Percentiles rank a stretch among this genome's conserved stretches.
These are phyloP conservation scores for Oehlia diaphana DNA, from an alignment of 192 early-diverging fungal species.

Conservation along the genomic window DNA sequence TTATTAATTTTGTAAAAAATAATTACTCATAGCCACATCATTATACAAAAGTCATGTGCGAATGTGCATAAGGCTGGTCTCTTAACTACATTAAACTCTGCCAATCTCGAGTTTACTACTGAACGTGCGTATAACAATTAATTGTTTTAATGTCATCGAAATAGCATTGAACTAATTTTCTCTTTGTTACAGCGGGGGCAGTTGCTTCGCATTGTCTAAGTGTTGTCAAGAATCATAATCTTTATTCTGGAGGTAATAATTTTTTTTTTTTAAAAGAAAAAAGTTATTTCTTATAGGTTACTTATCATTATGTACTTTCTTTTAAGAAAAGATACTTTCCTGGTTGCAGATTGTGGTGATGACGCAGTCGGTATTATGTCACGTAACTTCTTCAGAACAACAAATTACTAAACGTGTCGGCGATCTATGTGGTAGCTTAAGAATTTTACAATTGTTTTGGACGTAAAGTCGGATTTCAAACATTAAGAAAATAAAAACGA, in stretches of 20 bases:
- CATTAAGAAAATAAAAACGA: neutral
- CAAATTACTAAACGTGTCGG: neutral
- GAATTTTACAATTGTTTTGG: slow-evolving; percentile 2
- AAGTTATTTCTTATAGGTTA: too few relatives aligned
- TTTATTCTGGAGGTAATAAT: slow-evolving; percentile 5
- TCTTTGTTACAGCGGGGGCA: slow-evolving; percentile 2
- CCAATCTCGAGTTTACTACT: neutral
- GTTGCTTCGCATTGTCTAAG: slow-evolving; percentile 10
- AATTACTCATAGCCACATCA: too few relatives aligned
- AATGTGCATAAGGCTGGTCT: neutral
- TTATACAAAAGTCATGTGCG: neutral
- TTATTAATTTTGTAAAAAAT: too few relatives aligned
- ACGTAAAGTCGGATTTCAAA: slow-evolving; percentile 3
- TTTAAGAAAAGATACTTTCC: neutral
- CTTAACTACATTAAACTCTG: neutral
- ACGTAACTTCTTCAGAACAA: neutral
- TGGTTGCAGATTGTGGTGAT: slow-evolving; percentile 10
- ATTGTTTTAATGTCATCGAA: neutral
- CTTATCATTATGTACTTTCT: too few relatives aligned
- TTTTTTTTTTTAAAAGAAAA: neutral
- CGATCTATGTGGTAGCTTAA: neutral
- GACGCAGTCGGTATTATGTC: neutral
- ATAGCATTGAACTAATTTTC: neutral
- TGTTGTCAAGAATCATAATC: neutral
- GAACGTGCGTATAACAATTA: neutral